Evolutionary conservation across 345 rosid species (phyloP), one percentile per base, ranked within the genome.

Genomic region (Hibiscus syriacus): DNA sequence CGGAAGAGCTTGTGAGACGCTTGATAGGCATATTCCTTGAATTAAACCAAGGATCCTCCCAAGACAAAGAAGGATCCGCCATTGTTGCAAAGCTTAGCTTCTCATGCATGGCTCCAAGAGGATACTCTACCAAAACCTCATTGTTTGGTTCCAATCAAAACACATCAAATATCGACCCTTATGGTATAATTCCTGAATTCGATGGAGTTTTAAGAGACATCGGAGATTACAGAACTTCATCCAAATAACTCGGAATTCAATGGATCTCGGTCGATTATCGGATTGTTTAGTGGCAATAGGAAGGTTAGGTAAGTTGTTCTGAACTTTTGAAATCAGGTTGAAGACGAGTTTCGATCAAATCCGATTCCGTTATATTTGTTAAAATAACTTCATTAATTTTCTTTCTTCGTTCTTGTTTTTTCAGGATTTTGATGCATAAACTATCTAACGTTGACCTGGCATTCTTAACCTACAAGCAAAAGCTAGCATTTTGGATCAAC

Each of bases 401-500:
- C 12, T 43, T 11, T 43, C 14, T 43, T 12, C n/a, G 5, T 2
- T 39, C 45, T 10, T 43, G 12, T 43, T 43, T 67, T 79, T 71
- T 8, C 85, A 92, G 98, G 82, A 82, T 43, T 69, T 70, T 92
- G 81, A 67, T 88, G 86, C 72, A 75, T 46, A 84, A 80, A 74
- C 62, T 92, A 68, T 78, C 90, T 48, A 82, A 74, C 52, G 90
- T 84, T 10, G 92, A 90, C 68, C 77, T 90, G 75, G 78, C 84
- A 68, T 85, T 82, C 81, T 75, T 90, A 81, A 85, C 88, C 67
- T 83, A 90, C 77, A 90, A 90, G 87, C 96, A 92, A 83, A 92
- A 90, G 86, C 82, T 92, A 5, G 95, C 98, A 45, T 92, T 92
- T 80, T 90, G 96, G 96, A 86, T 92, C 77, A 90, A 92, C 45